A percentile compares a stretch with the other conserved stretches of the same genome.
Conservation (phyloP, 2,329 filamentous ascomycete genomes). For the Xylaria sp. region DNA sequence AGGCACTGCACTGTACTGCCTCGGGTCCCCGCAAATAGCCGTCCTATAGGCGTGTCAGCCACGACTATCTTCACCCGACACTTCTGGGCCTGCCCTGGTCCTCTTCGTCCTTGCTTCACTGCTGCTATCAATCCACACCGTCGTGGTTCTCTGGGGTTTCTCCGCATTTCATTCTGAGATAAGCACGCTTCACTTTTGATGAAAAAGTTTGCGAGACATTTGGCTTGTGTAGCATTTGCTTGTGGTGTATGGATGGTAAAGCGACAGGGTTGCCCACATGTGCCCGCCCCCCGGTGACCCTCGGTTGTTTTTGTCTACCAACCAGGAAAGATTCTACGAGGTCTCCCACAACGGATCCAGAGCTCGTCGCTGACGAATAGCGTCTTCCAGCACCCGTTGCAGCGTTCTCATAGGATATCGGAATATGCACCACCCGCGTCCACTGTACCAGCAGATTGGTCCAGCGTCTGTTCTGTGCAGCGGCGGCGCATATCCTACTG, state of each 20-base stretch:
- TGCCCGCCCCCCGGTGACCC: constrained; percentile 35
- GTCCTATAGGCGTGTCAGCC: constrained; percentile 31
- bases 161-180: constrained; percentile 8
- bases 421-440: constrained; percentile 54
- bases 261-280: constrained; percentile 37
- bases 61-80: constrained; percentile 15
- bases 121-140: not conserved
- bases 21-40: constrained; percentile 39
- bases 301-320: constrained; percentile 40
- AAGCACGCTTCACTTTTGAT: not conserved
- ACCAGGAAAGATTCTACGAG: constrained; percentile 42
- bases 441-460: constrained; percentile 56
- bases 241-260: constrained; percentile 26
- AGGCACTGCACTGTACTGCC: constrained; percentile 1
- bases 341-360: constrained; percentile 39
- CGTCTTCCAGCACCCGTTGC: constrained; percentile 46
- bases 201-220: constrained; percentile 28
- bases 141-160: not conserved
- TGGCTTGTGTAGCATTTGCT: constrained; percentile 1
- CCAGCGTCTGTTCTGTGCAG: constrained; percentile 52
- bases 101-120: constrained; percentile 8
- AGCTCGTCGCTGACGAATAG: constrained; percentile 50
- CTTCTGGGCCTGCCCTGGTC: not conserved
- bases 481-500: constrained; percentile 37
- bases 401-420: constrained; percentile 54